Evolutionary conservation across 2,329 filamentous ascomycete species (phyloP).

Genomic region (Incumbomyces delicatus): DNA sequence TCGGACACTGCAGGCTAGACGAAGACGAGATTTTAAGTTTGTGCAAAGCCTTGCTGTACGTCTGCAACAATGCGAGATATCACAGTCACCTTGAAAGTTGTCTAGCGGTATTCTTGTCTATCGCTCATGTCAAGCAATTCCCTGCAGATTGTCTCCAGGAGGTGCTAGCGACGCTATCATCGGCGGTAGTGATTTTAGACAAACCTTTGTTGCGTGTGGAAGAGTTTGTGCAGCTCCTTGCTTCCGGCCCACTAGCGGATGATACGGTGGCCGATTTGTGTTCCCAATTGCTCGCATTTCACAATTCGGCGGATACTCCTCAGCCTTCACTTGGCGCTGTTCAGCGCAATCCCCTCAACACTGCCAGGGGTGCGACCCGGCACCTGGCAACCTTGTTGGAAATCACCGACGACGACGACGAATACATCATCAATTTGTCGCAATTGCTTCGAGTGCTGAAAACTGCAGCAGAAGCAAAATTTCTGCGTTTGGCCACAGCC

Average conservation of each 20-base stretch:
- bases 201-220: constrained; percentile 10
- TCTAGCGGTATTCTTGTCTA: constrained; percentile 13
- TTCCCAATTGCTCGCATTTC: constrained; percentile 12
- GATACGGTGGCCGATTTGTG: constrained; percentile 11
- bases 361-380: constrained; percentile 14
- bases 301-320: constrained; percentile 9
- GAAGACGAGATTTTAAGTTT: constrained; percentile 10
- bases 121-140: constrained; percentile 12
- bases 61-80: constrained; percentile 15
- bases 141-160: constrained; percentile 13
- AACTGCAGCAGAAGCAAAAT: constrained; percentile 11
- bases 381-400: constrained; percentile 13
- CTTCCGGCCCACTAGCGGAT: constrained; percentile 7
- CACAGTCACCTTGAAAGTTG: constrained; percentile 15
- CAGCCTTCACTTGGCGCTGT: not conserved
- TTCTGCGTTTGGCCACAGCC: constrained; percentile 16
- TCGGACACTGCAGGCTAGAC: constrained; percentile 12
- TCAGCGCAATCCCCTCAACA: constrained; percentile 8
- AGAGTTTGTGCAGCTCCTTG: constrained; percentile 13
- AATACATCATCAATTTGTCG: constrained; percentile 10
- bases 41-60: constrained; percentile 9
- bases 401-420: constrained; percentile 7
- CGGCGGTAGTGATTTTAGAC: constrained; percentile 14
- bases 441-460: constrained; percentile 12
- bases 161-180: constrained; percentile 15